Base-by-base conservation (phyloP, 352 stramenopile genomes). In the Aphanomyces invadans region DNA sequence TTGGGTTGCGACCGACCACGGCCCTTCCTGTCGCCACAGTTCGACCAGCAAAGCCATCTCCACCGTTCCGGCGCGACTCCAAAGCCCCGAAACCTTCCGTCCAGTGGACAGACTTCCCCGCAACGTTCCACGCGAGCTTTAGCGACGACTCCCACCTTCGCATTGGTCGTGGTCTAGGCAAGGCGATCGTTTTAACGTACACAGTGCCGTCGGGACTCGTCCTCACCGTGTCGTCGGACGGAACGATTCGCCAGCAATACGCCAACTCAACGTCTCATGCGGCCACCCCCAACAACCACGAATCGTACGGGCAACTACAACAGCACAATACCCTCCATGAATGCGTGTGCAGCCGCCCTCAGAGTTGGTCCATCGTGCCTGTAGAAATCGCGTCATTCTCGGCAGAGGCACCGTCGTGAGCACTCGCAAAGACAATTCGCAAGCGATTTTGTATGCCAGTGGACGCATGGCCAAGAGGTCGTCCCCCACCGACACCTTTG, bases 51-150 rank as follows among this genome's bases (percentile, higher is more conserved):
- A 42, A 42, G 36, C 15, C 7, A 42, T 15, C 7, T 42, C 36
- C 15, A n/a, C n/a, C n/a, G n/a, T 42, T 15, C 15, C 36, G 36
- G 7, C 36, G 52, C n/a, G 19, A 55, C 5, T 29, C 4, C n/a
- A 39, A 17, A 33, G 28, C 36, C 26, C 31, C 32, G 10, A n/a
- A 11, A 23, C 29, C 61, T 0, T 62, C 55, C 4, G 31, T 39
- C 3, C 49, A 65, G n/a, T 49, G 28, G 15, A 66, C 26, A 4
- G 45, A 44, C 2, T 75, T 75, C 55, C 63, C 65, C 2, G 72
- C 78, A 66, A 72, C 77, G 10, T 92, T 90, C 52, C 72, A 80
- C 29, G 80, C 76, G 3, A 83, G 73, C 44, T 86, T 89, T 29
- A 62, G 72, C 19, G 80, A 90, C 29, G 73, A 77, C 4, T 81